Evolutionary conservation across 225 moss, liverwort and hornwort genomes (phyloP).

Genomic region (Rhytidiadelphus loreus): DNA sequence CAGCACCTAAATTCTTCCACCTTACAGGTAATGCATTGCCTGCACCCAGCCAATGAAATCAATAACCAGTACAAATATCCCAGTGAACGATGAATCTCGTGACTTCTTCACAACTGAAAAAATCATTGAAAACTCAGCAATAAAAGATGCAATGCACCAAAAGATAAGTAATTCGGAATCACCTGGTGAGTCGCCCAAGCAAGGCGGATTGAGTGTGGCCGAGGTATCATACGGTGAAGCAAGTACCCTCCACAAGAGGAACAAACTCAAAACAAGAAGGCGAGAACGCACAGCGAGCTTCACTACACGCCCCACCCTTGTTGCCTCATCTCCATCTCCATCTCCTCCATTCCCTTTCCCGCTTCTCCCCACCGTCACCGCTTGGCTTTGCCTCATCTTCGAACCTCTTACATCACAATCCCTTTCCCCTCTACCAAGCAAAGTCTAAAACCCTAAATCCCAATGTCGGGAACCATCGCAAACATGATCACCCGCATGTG

Average conservation of each 20-base stretch:
- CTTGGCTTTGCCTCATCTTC: neutral
- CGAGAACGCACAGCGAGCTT: slow-evolving; percentile 49
- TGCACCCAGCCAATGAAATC: slow-evolving; percentile 5
- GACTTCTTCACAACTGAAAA: neutral
- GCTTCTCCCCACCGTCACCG: neutral
- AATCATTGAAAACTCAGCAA: neutral
- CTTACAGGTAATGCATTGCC: slow-evolving; percentile 2
- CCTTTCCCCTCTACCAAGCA: neutral
- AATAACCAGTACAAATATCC: neutral
- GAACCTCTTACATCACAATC: neutral
- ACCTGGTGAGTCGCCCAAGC: slow-evolving; percentile 22
- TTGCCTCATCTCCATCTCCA: neutral
- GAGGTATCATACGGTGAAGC: slow-evolving; percentile 84
- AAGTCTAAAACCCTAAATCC: slow-evolving; percentile 5
- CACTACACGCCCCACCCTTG: slow-evolving; percentile 1
- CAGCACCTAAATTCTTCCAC: slow-evolving; percentile 47
- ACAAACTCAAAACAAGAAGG: slow-evolving; percentile 37
- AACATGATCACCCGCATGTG: neutral
- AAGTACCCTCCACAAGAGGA: slow-evolving; percentile 48
- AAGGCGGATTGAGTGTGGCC: slow-evolving; percentile 54
- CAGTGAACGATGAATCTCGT: neutral
- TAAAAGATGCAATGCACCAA: neutral
- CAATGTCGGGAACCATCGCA: neutral
- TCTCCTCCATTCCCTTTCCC: neutral
- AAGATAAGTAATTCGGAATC: neutral